Evolutionary conservation across 345 rosid genomes (phyloP).

Genomic region (Leavenworthia alabamica): DNA sequence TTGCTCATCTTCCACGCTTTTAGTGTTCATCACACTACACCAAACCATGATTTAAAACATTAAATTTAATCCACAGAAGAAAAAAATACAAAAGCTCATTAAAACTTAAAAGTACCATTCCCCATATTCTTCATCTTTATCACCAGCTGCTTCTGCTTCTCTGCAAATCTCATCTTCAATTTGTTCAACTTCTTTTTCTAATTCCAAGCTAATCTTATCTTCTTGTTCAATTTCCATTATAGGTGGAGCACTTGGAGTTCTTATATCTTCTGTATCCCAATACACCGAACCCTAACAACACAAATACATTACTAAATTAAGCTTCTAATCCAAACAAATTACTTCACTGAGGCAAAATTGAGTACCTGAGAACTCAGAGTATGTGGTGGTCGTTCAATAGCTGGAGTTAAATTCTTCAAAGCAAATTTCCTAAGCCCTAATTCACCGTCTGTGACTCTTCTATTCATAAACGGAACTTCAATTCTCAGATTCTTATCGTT

Average conservation of each 20-base stretch:
- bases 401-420: constrained; percentile 33
- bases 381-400: constrained; percentile 42
- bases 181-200: constrained; percentile 37
- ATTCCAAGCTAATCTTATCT: constrained; percentile 26
- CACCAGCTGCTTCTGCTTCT: constrained; percentile 27
- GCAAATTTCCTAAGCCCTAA: constrained; percentile 24
- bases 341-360: background rate
- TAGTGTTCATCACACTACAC: constrained; percentile 34
- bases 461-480: constrained; percentile 45
- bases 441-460: constrained; percentile 58
- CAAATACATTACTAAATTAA: constrained; percentile 1
- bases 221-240: constrained; percentile 50
- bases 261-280: constrained; percentile 41
- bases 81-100: background rate
- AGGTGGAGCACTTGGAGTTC: constrained; percentile 97
- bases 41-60: constrained; percentile 15
- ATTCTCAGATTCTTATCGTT: constrained; percentile 55
- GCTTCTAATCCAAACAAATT: background rate
- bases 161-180: constrained; percentile 25
- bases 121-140: constrained; percentile 28
- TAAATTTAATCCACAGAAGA: background rate
- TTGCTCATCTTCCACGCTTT: constrained; percentile 32
- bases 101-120: constrained; percentile 46
- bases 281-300: constrained; percentile 34
- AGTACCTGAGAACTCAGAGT: constrained; percentile 39